Evolutionary conservation across 768 basidiomycete genomes (phyloP).

Genomic region (Pleurotus djamor): DNA sequence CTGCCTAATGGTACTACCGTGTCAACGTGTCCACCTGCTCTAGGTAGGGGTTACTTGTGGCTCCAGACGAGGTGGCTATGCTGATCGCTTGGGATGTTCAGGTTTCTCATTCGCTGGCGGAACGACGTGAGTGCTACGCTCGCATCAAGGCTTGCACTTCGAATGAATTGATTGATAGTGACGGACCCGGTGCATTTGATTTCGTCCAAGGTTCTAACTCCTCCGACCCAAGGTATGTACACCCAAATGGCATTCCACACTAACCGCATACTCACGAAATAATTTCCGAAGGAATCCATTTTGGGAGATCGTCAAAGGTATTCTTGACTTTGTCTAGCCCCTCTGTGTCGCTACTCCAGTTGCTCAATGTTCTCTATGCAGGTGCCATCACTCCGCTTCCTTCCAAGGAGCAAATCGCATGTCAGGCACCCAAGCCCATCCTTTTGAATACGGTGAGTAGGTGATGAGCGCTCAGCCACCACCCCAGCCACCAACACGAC

Average conservation of each 20-base stretch:
- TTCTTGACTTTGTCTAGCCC: too few species aligned
- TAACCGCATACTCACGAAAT: not conserved
- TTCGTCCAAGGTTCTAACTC: constrained; percentile 75
- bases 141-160: constrained; percentile 1
- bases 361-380: constrained; percentile 17
- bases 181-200: constrained; percentile 79
- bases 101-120: constrained; percentile 79
- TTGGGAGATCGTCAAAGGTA: constrained; percentile 78
- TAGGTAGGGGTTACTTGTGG: constrained; percentile 44
- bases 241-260: constrained; percentile 8
- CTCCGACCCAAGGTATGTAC: constrained; percentile 50
- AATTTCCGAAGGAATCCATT: constrained; percentile 56
- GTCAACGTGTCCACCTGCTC: constrained; percentile 74
- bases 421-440: constrained; percentile 79
- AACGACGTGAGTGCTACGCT: constrained; percentile 54
- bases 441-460: constrained; percentile 61
- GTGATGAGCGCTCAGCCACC: not conserved
- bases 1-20: constrained; percentile 66
- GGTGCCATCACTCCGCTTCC: constrained; percentile 68
- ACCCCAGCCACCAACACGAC: constrained; percentile 8
- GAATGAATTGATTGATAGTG: constrained; percentile 31
- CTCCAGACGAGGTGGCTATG: not conserved
- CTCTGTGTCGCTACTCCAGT: constrained; percentile 1
- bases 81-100: constrained; percentile 19
- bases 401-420: constrained; percentile 56